phyloP scores from a whole-genome alignment of 2,329 filamentous ascomycete genomes.

The Chaetomium sp. region DNA sequence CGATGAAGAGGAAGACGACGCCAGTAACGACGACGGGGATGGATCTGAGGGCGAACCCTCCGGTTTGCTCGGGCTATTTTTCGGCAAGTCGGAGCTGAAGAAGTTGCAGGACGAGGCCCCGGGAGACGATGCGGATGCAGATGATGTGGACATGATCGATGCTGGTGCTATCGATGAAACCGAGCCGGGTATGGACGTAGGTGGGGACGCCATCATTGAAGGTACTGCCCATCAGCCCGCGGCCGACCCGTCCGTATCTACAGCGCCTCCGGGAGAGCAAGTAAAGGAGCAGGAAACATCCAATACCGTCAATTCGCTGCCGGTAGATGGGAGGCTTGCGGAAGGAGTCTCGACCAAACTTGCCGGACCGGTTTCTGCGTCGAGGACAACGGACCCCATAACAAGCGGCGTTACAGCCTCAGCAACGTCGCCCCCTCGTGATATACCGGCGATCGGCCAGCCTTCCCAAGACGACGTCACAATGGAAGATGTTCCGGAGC shows the following conservation, averaged over 20 bases:
- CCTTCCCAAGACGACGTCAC: constrained; percentile 17
- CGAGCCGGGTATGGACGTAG: neutral
- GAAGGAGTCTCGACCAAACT: too few relatives aligned
- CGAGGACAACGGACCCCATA: neutral
- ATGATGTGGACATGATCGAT: constrained; percentile 31
- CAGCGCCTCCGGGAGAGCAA: neutral
- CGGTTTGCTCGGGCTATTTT: constrained; percentile 51
- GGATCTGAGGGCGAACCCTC: constrained; percentile 37
- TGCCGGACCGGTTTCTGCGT: neutral
- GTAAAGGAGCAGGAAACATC: neutral
- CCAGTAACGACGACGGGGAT: constrained; percentile 34
- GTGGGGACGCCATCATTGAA: neutral
- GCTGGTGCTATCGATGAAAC: constrained; percentile 10
- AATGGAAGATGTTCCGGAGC: constrained; percentile 23
- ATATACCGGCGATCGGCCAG: neutral
- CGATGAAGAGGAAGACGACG: constrained; percentile 35
- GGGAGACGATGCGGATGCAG: constrained; percentile 14
- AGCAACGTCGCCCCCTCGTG: too few relatives aligned
- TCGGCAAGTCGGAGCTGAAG: constrained; percentile 52
- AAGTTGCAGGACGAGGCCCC: constrained; percentile 41
- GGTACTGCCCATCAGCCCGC: neutral
- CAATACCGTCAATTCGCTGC: too few relatives aligned
- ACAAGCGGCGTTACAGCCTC: too few relatives aligned
- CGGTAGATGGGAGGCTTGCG: too few relatives aligned
- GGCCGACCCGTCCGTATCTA: neutral